phyloP scores from a whole-genome alignment of 2,329 filamentous ascomycete genomes.

The Emergomyces pasteurianus region DNA sequence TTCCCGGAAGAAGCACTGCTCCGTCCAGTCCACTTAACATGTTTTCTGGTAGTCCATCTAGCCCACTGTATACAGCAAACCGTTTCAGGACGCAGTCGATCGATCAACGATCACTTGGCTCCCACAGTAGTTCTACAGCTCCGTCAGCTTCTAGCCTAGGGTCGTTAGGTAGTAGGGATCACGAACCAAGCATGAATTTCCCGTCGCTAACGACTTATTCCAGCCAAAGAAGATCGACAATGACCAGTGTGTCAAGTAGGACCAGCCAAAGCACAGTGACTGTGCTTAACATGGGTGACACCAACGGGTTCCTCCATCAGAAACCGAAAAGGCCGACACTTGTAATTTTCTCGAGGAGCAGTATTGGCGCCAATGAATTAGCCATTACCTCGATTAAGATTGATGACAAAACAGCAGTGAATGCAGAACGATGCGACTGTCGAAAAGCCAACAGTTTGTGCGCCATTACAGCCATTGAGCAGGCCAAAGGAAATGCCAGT shows the following conservation, averaged over 20 bases:
- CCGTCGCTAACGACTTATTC: not conserved
- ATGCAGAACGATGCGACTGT: conserved; percentile 1
- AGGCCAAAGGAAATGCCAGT: not conserved
- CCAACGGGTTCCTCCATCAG: not conserved
- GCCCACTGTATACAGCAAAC: not conserved
- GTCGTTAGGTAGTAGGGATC: not conserved
- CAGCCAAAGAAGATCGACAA: not conserved
- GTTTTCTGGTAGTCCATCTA: not conserved
- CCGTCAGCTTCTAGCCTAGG: not conserved
- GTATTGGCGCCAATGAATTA: not conserved
- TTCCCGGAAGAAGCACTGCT: not conserved
- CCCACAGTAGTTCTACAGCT: not conserved
- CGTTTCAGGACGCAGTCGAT: not conserved
- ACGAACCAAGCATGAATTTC: not conserved
- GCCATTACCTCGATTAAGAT: not conserved
- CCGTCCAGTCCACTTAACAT: not conserved
- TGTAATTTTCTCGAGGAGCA: conserved; percentile 1
- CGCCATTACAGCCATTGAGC: not conserved
- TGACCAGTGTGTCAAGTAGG: not conserved
- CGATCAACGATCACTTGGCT: not conserved
- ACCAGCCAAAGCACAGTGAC: not conserved
- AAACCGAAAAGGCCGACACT: not conserved
- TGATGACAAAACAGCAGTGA: not conserved
- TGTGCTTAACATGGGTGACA: not conserved
- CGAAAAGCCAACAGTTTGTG: not conserved